Evolutionary conservation across 1,139 yeast species (phyloP).

Genomic region (Barnettozyma hawaiiensis): DNA sequence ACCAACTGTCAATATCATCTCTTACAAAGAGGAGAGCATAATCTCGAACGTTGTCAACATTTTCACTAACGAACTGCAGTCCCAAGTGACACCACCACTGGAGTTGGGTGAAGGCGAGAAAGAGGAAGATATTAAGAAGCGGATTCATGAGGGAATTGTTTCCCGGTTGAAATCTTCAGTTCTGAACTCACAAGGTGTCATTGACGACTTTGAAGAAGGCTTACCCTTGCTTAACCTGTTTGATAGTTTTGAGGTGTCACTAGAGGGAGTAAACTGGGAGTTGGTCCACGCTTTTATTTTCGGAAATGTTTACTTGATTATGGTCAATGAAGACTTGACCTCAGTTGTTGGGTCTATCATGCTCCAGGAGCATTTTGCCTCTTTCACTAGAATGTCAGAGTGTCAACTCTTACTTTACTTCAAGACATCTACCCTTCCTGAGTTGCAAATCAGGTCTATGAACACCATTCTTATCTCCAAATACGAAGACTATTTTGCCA

Average conservation of each 20-base stretch:
- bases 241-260: slow-evolving; percentile 39
- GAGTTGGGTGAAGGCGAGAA: background rate
- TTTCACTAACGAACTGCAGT: slow-evolving; percentile 17
- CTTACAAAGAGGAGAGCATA: slow-evolving; percentile 11
- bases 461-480: slow-evolving; percentile 36
- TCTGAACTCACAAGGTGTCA: slow-evolving; percentile 18
- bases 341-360: slow-evolving; percentile 35
- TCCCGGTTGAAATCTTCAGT: slow-evolving; percentile 4
- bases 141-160: slow-evolving; percentile 16
- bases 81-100: background rate
- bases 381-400: slow-evolving; percentile 26
- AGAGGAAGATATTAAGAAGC: slow-evolving; percentile 10
- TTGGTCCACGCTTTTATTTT: slow-evolving; percentile 37
- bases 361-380: slow-evolving; percentile 33
- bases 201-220: slow-evolving; percentile 22
- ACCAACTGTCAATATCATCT: slow-evolving; percentile 19
- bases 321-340: slow-evolving; percentile 32
- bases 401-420: slow-evolving; percentile 35
- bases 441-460: slow-evolving; percentile 36
- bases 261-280: slow-evolving; percentile 37
- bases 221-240: slow-evolving; percentile 36
- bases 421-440: slow-evolving; percentile 40
- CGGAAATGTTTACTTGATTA: slow-evolving; percentile 32
- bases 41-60: slow-evolving; percentile 16
- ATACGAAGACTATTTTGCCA: slow-evolving; percentile 34